Base-by-base conservation (phyloP, 805 yeast species). In the Ogataea zsoltii region DNA sequence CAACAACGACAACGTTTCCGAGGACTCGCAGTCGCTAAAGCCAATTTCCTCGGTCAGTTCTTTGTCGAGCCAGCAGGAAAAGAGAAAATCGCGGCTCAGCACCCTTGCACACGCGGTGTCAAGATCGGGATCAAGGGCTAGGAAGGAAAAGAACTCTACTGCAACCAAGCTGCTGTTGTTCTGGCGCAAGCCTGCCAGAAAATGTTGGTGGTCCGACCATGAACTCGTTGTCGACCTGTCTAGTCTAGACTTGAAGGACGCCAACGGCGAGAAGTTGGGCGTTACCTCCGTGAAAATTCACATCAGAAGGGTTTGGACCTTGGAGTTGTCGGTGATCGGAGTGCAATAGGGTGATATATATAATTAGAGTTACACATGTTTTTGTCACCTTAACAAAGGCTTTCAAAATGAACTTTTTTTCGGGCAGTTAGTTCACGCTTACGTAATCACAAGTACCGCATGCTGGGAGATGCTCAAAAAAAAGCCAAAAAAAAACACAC, bases 131-230 rank as follows among this genome's bases (percentile, higher is more conserved):
- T 70, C 74, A 7, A 62, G 66, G 60, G 60, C 58, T 50, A 54
- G 68, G 54, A 57, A 66, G 46, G 61, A 67, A 49, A 59, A 49
- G 41, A 67, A 68, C 53, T 66, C 74, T 18, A 67, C 65, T 49
- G 68, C 67, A 12, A 67, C 70, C 4, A 94, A 94, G 65, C 74
- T 94, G 41, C 72, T 94, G 30, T 69, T 94, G 42, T 94, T 94
- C 62, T 94, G 99, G 98, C 78, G 96, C 51, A 94, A 94, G 62
- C 99, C 99, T 1, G 99, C 99, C 2, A 78, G 98, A 61, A 94
- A 94, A 63, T 94, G 99, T 69, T 94, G 99, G 99, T 94, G 99
- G 99, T 76, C 88, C 6, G 80, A 82, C 61, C 79, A 80, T 35
- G 71, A 66, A 23, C 66, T 79, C 16, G 82, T 79, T 7, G 63